These are phyloP conservation scores for Protea cynaroides DNA, from an alignment of 164 flowering plant species.

Conservation along the genomic window DNA sequence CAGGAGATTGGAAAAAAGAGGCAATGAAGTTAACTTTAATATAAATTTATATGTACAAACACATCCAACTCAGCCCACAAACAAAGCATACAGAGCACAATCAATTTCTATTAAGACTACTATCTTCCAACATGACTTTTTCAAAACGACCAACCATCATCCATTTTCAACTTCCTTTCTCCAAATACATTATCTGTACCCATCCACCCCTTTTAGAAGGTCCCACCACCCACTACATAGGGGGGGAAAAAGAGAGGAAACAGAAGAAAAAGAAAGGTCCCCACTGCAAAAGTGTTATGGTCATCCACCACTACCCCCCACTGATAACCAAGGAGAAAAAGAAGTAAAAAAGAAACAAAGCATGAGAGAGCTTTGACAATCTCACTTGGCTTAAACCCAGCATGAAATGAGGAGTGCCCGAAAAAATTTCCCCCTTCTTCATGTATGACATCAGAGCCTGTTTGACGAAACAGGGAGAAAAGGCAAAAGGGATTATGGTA, in stretches of 20 bases:
- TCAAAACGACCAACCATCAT: constrained; percentile 25
- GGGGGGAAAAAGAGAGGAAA: constrained; percentile 5
- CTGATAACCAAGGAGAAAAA: constrained; percentile 18
- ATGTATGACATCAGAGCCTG: constrained; percentile 38
- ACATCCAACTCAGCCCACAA: constrained; percentile 11
- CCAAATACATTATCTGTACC: constrained; percentile 18
- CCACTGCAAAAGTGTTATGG: constrained; percentile 49
- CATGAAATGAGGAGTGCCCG: constrained; percentile 27
- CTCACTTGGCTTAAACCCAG: constrained; percentile 31
- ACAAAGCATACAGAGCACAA: neutral
- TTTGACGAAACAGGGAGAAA: constrained; percentile 35
- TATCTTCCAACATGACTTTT: constrained; percentile 10
- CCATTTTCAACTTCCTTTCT: constrained; percentile 25
- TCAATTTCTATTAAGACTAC: constrained; percentile 7
- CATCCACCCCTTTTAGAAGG: constrained; percentile 24
- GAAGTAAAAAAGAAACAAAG: constrained; percentile 5
- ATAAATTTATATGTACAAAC: neutral
- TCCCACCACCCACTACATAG: constrained; percentile 52
- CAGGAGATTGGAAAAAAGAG: constrained; percentile 12
- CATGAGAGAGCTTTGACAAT: constrained; percentile 40
- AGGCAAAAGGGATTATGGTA: constrained; percentile 35
- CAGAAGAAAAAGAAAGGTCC: constrained; percentile 15
- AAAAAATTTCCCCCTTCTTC: constrained; percentile 20
- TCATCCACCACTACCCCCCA: constrained; percentile 48
- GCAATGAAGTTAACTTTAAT: constrained; percentile 16